Base-by-base conservation (phyloP, 2,329 filamentous ascomycete genomes). In the Cadophora malorum region DNA sequence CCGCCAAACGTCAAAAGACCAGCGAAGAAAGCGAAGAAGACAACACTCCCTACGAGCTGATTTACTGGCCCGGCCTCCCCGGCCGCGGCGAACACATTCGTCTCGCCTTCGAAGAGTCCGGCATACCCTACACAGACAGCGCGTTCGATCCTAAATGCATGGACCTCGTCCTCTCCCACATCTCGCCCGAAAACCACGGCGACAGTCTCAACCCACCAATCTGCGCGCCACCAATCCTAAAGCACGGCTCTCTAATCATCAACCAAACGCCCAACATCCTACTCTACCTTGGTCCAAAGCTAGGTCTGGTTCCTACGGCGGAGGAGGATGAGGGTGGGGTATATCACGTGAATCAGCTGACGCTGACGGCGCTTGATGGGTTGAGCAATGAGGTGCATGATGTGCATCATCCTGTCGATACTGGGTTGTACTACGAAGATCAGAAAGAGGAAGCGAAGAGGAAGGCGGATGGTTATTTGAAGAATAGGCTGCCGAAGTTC, bases 71-170 rank as follows among this genome's bases (percentile, higher is more conserved):
- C 19, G 68, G 67, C 41, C 41, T 93, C 31, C 92, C 92, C 41
- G 92, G 92, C 50, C 90, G 92, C 60, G 92, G 88, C 69, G 92
- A 95, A 77, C 87, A 88, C 77, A 81, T 94, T 76, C 91, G 92
- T 25, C 85, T 95, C 12, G 84, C 84, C 19, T 87, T 95, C 72
- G 91, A 94, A 80, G 90, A 91, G 63, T 83, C 87, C 23, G 84
- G 85, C 21, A 86, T 86, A 0, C 77, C 84, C 4, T 94, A 93
- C 81, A 86, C 79, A 28, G 91, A 94, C 80, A 81, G 83, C 3
- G 83, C 85, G 66, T 84, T 84, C 71, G 67, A 80, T 16, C 76
- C 85, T 35, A 79, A 83, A n/a, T 89, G 86, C 65, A 80, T 86
- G 56, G 73, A 81, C 1, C 72, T 80, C 1, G 83, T 93, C 16